Evolutionary conservation across 306 rosid genomes (phyloP), one percentile per base, ranked within the genome.

Genomic region (Coriaria nepalensis): DNA sequence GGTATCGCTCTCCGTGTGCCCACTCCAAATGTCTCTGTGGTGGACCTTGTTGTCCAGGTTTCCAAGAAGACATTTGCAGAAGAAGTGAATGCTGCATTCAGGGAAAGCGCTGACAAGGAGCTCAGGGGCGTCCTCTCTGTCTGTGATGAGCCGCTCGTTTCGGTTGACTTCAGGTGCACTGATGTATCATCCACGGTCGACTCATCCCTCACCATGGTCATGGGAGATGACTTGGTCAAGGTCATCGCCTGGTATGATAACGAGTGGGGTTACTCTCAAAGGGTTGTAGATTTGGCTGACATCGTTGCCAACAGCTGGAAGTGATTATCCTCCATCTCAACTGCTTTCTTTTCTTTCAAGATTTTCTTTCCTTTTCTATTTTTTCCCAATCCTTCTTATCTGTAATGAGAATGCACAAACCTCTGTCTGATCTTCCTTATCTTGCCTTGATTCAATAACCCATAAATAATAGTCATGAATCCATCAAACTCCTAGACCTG

Each of bases 221-320:
- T 90, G 98, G 95, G 98, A 6, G 94, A 90, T 67, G 98, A 85
- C 61, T 52, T 85, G 98, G 95, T 90, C 8, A 90, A 90, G 85
- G 95, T 90, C 32, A 90, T 90, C 59, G 98, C 98, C 45, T 90
- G 98, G 98, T 90, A 85, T 57, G 98, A 90, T 38, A 90, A 90
- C 5, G 95, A 90, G 47, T 85, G 95, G 98, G 98, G 98, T 48
- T 90, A 90, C 79, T 90, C 95, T 5, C 98, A 90, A 60, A 76
- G 95, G 79, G 98, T 90, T 8, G 98, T 90, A 33, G 98, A 90
- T 74, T 74, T 90, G 78, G 98, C 98, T 54, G 55, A 90, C 78
- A 85, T 90, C 71, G 98, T 90, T 65, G 95, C 98, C 80, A 47
- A 81, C 64, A 77, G 71, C 43, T 90, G 94, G 98, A 90, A 81